phyloP scores from a whole-genome alignment of 495 filamentous ascomycete genomes.

The Penicillium robsamsonii region DNA sequence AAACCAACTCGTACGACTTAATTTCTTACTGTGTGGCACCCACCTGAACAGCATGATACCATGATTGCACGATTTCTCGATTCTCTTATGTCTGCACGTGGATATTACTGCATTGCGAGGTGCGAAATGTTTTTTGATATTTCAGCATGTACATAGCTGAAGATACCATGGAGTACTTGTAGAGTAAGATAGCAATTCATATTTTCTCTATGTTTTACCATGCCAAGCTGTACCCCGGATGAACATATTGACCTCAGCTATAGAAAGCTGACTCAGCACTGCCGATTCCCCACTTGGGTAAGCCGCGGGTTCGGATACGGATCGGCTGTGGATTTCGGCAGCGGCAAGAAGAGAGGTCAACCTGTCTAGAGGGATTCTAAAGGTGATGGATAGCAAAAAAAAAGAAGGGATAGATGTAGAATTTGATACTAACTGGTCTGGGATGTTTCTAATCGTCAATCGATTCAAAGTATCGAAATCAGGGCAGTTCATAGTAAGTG shows the following conservation, averaged over 20 bases:
- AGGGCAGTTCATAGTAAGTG: not conserved
- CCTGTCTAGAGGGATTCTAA: not conserved
- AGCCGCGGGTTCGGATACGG: slow-evolving; percentile 10
- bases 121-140: slow-evolving; percentile 9
- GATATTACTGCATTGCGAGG: slow-evolving; percentile 23
- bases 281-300: not conserved
- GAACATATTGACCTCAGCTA: not conserved
- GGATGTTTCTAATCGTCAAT: not conserved
- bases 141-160: slow-evolving; percentile 21
- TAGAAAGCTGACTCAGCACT: not conserved
- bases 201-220: not conserved
- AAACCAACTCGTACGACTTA: not conserved
- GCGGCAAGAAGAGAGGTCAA: not conserved
- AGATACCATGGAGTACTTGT: slow-evolving; percentile 23
- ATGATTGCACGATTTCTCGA: slow-evolving; percentile 5
- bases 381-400: slow-evolving; percentile 1
- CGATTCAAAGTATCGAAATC: not conserved
- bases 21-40: not conserved
- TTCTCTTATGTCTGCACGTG: slow-evolving; percentile 5
- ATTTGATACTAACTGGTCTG: not conserved
- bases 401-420: not conserved
- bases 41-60: slow-evolving; percentile 11
- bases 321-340: slow-evolving; percentile 16
- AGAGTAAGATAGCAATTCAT: not conserved
- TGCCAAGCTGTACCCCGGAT: not conserved